Conservation (phyloP, 495 filamentous ascomycete species). For the Elasticomyces elasticus region DNA sequence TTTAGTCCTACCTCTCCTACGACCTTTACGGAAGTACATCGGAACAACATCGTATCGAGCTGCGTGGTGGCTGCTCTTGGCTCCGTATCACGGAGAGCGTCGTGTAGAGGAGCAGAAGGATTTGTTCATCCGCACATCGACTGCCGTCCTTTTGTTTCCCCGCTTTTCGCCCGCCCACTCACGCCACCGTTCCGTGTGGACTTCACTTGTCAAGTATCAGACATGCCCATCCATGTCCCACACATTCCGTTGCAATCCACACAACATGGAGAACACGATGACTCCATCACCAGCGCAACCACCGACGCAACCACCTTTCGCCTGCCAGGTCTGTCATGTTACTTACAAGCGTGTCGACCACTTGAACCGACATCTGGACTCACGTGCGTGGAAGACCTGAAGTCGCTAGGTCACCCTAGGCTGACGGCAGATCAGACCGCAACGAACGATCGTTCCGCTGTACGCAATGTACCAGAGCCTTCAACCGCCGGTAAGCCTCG, state of each 20-base stretch:
- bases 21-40: no score
- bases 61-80: no score
- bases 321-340: constrained; percentile 17
- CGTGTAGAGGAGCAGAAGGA: no score
- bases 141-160: background rate
- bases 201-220: background rate
- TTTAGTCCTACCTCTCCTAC: no score
- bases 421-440: constrained; percentile 2
- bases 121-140: background rate
- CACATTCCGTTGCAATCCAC: background rate
- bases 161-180: background rate
- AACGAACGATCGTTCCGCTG: constrained; percentile 1
- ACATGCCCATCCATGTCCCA: background rate
- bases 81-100: no score
- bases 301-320: background rate
- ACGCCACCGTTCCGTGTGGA: background rate
- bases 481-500: constrained; percentile 3
- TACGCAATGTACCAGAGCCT: background rate
- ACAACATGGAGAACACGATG: background rate
- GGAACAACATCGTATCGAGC: no score
- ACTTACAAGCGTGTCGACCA: constrained; percentile 19
- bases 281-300: background rate
- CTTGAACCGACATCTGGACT: constrained; percentile 19
- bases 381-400: constrained; percentile 4
- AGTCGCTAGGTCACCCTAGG: background rate